Conservation (phyloP, 2,329 filamentous ascomycete genomes). For the Nemania serpens region DNA sequence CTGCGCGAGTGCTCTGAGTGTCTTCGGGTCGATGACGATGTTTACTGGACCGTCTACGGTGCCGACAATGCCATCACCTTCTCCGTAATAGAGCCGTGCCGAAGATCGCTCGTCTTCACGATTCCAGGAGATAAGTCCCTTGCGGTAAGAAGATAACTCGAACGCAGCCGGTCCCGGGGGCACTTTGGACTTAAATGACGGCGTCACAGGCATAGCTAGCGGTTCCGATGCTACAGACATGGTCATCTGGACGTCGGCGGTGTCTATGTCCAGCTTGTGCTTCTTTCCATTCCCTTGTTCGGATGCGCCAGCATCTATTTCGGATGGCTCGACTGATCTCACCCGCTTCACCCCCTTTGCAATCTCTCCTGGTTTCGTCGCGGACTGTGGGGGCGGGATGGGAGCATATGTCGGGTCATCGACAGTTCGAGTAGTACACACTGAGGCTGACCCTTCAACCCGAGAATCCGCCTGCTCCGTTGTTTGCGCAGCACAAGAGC, state of each 20-base stretch:
- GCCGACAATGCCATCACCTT: constrained; percentile 20
- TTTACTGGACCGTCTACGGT: constrained; percentile 19
- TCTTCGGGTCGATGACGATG: constrained; percentile 30
- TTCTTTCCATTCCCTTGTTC: constrained; percentile 5
- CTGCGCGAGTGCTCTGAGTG: constrained; percentile 23
- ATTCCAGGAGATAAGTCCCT: constrained; percentile 29
- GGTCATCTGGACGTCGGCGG: background rate
- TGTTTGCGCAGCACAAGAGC: background rate
- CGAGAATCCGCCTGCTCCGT: background rate
- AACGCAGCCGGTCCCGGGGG: constrained; percentile 20
- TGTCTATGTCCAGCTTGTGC: background rate
- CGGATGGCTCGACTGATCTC: constrained; percentile 4
- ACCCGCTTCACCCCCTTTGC: constrained; percentile 9
- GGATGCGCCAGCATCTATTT: background rate
- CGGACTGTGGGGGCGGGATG: background rate
- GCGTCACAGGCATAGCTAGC: background rate
- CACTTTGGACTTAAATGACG: background rate
- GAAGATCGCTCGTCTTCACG: constrained; percentile 14
- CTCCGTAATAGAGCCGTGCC: constrained; percentile 29
- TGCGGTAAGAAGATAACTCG: constrained; percentile 32
- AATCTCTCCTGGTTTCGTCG: background rate
- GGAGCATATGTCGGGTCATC: background rate
- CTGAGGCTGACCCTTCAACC: background rate
- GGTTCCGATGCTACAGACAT: background rate
- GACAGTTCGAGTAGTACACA: background rate